A percentile compares a stretch with the other conserved stretches of the same genome.
phyloP scores from a whole-genome alignment of 1,284 basidiomycete species.

The Volvariella volvacea region DNA sequence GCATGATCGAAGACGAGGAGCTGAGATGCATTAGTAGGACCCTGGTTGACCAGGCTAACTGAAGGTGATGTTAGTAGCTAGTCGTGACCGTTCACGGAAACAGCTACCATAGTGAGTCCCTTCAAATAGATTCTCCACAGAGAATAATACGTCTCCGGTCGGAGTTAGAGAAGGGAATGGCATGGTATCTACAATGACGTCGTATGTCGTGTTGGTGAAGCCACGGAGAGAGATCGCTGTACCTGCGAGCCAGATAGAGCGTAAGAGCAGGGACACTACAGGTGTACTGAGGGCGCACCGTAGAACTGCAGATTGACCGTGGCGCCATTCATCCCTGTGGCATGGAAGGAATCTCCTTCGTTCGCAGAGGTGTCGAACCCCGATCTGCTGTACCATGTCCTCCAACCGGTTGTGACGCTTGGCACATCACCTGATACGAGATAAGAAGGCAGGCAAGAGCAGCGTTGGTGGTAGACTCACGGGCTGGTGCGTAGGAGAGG shows the following conservation, averaged over 20 bases:
- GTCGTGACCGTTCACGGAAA: no score
- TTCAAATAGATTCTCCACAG: neutral
- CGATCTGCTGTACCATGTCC: constrained; percentile 16
- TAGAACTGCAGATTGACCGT: constrained; percentile 13
- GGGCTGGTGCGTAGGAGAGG: constrained; percentile 14
- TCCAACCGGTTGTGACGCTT: constrained; percentile 12
- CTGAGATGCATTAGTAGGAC: neutral
- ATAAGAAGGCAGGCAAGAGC: constrained; percentile 1
- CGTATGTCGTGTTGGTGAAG: constrained; percentile 19
- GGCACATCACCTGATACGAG: constrained; percentile 11
- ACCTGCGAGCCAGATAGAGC: constrained; percentile 15
- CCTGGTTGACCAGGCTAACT: no score
- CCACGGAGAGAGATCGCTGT: constrained; percentile 23
- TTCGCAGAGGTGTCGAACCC: constrained; percentile 10
- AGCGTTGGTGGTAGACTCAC: constrained; percentile 4
- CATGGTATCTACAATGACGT: constrained; percentile 21
- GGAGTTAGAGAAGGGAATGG: constrained; percentile 4
- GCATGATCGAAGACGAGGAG: neutral
- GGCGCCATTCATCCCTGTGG: constrained; percentile 13
- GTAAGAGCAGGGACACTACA: neutral
- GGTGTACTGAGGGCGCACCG: neutral
- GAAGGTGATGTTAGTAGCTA: no score
- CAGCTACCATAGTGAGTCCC: neutral
- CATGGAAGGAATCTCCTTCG: constrained; percentile 16
- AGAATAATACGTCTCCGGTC: constrained; percentile 7